Evolutionary conservation across 768 basidiomycete species (phyloP), one percentile per base, ranked within the genome.

Genomic region (Suillus fuscotomentosus): DNA sequence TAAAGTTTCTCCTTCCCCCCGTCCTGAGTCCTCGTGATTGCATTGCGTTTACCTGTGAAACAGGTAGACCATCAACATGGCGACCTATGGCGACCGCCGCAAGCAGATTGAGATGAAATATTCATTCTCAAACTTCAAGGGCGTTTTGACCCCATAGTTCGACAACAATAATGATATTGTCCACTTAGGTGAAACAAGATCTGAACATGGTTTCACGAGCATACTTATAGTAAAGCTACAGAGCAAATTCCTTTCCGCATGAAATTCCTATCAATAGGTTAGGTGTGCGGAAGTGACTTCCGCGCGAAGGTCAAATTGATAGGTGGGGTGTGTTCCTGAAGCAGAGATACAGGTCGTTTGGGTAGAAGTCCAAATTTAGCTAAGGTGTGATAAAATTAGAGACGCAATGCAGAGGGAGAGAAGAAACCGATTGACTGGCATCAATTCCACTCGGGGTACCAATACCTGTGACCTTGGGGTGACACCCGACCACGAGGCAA

Each of bases 181-280:
- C 17, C 7, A 10, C 50, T 51, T 9, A 51, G 50, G 27, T 15
- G 50, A 24, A 17, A 51, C 50, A 51, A 31, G 15, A 31, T 31
- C 50, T 51, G 50, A 27, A 50, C 14, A 27, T 15, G 24, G 15
- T 51, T 51, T 51, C 27, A 51, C 27, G 27, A 27, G 8, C 24
- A 27, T 27, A 51, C 50, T 27, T 51, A 27, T 17, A 24, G 27
- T 27, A 27, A 27, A 27, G 27, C 50, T 31, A 51, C 27, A 8
- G 27, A 27, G 24, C 15, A 15, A 17, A 8, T 17, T 8, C 27
- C 3, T 51, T 51, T 51, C 24, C 15, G 9, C 50, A 15, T 27
- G 22, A 90, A 90, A 68, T 82, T 24, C 24, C 24, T 24, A 24
- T 24, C 24, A 24, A 24, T 24, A 24, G 24, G 24, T 24, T 24